A percentile compares a stretch with the other conserved stretches of the same genome.
phyloP scores from a whole-genome alignment of 1,139 yeast species.

The Saccharomyces hybrid region DNA sequence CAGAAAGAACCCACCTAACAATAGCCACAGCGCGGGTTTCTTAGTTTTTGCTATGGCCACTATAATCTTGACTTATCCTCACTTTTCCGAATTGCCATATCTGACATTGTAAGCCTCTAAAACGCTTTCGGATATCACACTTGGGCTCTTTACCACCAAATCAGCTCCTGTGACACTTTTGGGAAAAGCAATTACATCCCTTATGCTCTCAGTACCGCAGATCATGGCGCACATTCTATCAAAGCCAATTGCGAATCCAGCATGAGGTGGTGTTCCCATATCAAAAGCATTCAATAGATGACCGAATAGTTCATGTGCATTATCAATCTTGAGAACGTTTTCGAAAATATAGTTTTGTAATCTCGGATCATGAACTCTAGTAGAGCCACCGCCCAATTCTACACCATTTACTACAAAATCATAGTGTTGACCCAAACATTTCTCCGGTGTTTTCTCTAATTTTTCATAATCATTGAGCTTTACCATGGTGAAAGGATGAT shows the following conservation, averaged over 20 bases:
- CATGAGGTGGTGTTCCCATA: constrained; percentile 97
- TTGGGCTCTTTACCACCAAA: constrained; percentile 81
- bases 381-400: constrained; percentile 94
- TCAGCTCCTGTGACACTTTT: constrained; percentile 85
- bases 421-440: constrained; percentile 85
- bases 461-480: constrained; percentile 55
- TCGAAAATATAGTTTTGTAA: constrained; percentile 66
- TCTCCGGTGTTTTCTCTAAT: constrained; percentile 49
- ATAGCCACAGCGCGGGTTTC: not conserved
- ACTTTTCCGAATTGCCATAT: constrained; percentile 2
- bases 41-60: not conserved
- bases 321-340: constrained; percentile 45
- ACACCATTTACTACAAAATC: constrained; percentile 91
- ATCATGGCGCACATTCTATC: constrained; percentile 91
- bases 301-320: constrained; percentile 66
- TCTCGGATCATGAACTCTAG: constrained; percentile 82
- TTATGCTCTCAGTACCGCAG: constrained; percentile 60
- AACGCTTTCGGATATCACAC: constrained; percentile 44
- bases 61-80: not conserved
- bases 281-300: constrained; percentile 75
- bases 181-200: constrained; percentile 95
- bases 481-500: constrained; percentile 96
- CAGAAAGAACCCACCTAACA: not conserved
- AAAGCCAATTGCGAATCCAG: constrained; percentile 92
- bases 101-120: constrained; percentile 45